Conservation (phyloP, 2,329 filamentous ascomycete genomes). For the Botrytis sinoallii region DNA sequence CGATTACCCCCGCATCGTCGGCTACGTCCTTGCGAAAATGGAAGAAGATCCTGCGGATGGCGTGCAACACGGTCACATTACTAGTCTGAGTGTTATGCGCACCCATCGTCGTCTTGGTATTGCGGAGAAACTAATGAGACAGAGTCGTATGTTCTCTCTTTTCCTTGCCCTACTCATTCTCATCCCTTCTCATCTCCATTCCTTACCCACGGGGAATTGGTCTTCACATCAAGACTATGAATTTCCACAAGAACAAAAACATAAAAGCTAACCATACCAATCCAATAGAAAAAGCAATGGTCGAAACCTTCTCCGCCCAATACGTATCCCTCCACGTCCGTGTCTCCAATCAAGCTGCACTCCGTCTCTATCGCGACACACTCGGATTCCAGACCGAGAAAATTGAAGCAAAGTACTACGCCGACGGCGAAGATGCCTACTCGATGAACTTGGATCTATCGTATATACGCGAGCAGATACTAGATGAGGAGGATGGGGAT, state of each 20-base stretch:
- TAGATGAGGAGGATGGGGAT: slow-evolving; percentile 41
- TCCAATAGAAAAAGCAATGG: slow-evolving; percentile 81
- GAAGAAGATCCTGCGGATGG: slow-evolving; percentile 94
- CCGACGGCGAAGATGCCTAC: slow-evolving; percentile 94
- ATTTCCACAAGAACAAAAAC: not conserved
- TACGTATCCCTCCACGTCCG: slow-evolving; percentile 97
- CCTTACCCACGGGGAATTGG: not conserved
- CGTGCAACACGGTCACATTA: slow-evolving; percentile 93
- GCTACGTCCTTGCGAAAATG: slow-evolving; percentile 99
- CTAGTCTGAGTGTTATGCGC: slow-evolving; percentile 90
- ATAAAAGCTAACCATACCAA: not conserved
- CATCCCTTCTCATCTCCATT: not conserved
- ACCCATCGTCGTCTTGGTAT: slow-evolving; percentile 89
- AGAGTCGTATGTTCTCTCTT: slow-evolving; percentile 68
- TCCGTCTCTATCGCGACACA: slow-evolving; percentile 89
- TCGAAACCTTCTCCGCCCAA: slow-evolving; percentile 83
- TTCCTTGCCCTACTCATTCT: not conserved
- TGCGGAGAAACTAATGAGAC: slow-evolving; percentile 95
- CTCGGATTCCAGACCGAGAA: slow-evolving; percentile 86
- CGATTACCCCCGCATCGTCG: slow-evolving; percentile 95
- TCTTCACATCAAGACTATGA: too few species aligned
- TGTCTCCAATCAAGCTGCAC: slow-evolving; percentile 85
- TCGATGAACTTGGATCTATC: slow-evolving; percentile 86
- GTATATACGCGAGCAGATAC: slow-evolving; percentile 52
- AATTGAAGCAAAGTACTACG: slow-evolving; percentile 88